Conservation (phyloP, 2,329 filamentous ascomycete genomes). For the Niveomyces coronatus region DNA sequence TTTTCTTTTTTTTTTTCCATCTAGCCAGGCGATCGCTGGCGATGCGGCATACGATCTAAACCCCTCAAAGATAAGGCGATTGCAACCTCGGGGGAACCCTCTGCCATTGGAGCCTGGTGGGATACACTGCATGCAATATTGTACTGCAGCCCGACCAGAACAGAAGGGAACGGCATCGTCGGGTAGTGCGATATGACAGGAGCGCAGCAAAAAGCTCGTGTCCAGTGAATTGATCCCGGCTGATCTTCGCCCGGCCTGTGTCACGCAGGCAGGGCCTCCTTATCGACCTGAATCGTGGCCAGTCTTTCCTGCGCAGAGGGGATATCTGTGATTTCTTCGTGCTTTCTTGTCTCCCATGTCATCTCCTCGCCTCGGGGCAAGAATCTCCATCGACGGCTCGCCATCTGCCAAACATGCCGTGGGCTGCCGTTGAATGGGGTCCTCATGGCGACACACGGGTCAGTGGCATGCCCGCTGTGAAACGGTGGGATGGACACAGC, state of each 20-base stretch:
- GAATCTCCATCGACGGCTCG: not conserved
- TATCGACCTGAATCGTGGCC: too few species aligned
- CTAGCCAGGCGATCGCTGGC: conserved; percentile 3
- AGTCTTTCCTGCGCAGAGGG: not conserved
- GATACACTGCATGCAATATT: conserved; percentile 6
- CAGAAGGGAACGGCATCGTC: conserved; percentile 3
- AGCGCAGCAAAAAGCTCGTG: conserved; percentile 6
- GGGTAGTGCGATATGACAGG: conserved; percentile 5
- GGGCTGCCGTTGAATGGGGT: not conserved
- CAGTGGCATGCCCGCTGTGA: not conserved
- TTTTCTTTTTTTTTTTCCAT: too few species aligned
- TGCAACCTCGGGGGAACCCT: not conserved
- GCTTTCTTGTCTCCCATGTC: not conserved
- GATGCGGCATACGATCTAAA: conserved; percentile 4
- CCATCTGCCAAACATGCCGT: not conserved
- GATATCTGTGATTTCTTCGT: not conserved
- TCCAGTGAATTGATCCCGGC: not conserved
- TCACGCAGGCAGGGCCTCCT: not conserved
- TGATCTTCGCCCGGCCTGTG: not conserved
- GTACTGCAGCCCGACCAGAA: conserved; percentile 3
- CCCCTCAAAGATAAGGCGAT: too few species aligned
- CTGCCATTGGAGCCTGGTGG: not conserved
- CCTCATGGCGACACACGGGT: not conserved
- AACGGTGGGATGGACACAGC: conserved; percentile 7
- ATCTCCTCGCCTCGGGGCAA: not conserved